phyloP scores from a whole-genome alignment of 2,329 filamentous ascomycete genomes.

The Aquanectria penicillioides region DNA sequence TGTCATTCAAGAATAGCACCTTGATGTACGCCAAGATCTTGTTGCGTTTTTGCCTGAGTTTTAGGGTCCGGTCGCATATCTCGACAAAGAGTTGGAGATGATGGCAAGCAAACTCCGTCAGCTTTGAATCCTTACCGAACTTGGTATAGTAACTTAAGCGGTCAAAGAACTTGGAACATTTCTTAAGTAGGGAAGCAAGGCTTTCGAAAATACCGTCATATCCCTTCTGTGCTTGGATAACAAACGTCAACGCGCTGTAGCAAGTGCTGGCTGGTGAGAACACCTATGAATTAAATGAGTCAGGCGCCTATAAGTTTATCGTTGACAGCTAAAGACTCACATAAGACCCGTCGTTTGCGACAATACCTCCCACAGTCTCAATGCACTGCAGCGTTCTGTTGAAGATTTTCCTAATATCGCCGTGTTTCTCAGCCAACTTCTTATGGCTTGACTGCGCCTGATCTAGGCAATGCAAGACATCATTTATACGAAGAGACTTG shows the following conservation, averaged over 20 bases:
- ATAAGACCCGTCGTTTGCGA: slow-evolving; percentile 44
- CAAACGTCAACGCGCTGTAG: slow-evolving; percentile 1
- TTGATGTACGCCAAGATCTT: slow-evolving; percentile 1
- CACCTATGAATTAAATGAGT: no score
- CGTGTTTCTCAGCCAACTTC: not conserved
- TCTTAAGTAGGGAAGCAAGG: not conserved
- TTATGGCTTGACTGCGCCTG: no score
- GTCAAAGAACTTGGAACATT: not conserved
- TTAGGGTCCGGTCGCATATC: not conserved
- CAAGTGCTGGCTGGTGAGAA: not conserved
- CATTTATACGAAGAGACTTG: no score
- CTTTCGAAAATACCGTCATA: slow-evolving; percentile 10
- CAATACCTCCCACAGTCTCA: slow-evolving; percentile 43
- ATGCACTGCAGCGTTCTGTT: slow-evolving; percentile 32
- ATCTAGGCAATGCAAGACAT: no score
- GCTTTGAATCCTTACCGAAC: not conserved
- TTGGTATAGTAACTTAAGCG: slow-evolving; percentile 1
- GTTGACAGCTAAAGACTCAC: no score
- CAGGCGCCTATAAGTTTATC: no score
- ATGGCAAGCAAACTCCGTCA: not conserved
- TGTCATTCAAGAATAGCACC: slow-evolving; percentile 8
- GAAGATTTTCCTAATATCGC: not conserved
- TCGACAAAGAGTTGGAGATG: slow-evolving; percentile 7
- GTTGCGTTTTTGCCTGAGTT: not conserved
- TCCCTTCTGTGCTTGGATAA: slow-evolving; percentile 1